Evolutionary conservation across 306 rosid species (phyloP).

Genomic region (Medicago arabica): DNA sequence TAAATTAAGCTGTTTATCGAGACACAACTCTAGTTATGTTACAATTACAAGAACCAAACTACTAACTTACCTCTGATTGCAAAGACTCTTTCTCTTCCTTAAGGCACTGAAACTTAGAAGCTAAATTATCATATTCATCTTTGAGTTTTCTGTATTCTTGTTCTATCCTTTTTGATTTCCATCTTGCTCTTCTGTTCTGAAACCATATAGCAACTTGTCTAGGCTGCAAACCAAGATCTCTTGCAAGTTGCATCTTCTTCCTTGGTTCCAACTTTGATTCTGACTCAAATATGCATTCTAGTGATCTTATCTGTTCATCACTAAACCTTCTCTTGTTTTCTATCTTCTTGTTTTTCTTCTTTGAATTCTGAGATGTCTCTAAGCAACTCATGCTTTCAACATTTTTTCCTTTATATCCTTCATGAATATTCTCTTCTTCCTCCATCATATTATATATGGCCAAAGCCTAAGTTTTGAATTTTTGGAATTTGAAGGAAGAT

Average conservation of each 20-base stretch:
- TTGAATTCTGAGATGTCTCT: constrained; percentile 34
- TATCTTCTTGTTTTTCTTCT: constrained; percentile 63
- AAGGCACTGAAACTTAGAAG: constrained; percentile 64
- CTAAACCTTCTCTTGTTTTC: constrained; percentile 74
- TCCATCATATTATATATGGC: constrained; percentile 53
- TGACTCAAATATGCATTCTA: constrained; percentile 77
- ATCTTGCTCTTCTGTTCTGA: constrained; percentile 94
- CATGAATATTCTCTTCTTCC: constrained; percentile 52
- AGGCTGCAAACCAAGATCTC: constrained; percentile 89
- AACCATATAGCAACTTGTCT: constrained; percentile 97
- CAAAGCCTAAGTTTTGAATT: background rate
- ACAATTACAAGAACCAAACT: constrained; percentile 8
- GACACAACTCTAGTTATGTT: background rate
- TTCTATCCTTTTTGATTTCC: constrained; percentile 88
- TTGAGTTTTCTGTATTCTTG: constrained; percentile 69
- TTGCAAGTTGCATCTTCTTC: constrained; percentile 80
- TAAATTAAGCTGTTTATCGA: background rate
- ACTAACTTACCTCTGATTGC: constrained; percentile 65
- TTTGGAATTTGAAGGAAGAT: background rate
- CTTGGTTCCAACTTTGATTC: constrained; percentile 86
- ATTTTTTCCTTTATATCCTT: constrained; percentile 45
- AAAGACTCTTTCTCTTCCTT: constrained; percentile 79
- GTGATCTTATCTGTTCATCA: constrained; percentile 72
- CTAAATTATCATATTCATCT: constrained; percentile 66
- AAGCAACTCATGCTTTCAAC: constrained; percentile 43